These are phyloP conservation scores for Colletotrichum liaoningense DNA, from an alignment of 2,329 filamentous ascomycete species.

Conservation along the genomic window DNA sequence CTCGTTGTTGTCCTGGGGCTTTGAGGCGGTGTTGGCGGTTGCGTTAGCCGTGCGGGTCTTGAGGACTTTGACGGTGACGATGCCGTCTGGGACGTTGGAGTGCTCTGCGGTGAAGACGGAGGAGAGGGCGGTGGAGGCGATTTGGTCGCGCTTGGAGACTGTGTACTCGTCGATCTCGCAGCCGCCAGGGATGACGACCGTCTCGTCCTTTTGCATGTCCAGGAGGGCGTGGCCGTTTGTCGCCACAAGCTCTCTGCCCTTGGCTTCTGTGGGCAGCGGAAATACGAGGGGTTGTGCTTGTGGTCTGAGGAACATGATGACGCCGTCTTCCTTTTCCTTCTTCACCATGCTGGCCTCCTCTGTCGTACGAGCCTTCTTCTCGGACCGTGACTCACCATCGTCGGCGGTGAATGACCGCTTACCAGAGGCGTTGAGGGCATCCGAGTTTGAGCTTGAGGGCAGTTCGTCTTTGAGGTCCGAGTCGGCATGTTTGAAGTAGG, in stretches of 20 bases:
- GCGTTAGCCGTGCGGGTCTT: slow-evolving; percentile 59
- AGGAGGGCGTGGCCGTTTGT: slow-evolving; percentile 62
- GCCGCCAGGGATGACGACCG: slow-evolving; percentile 59
- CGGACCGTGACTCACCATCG: slow-evolving; percentile 51
- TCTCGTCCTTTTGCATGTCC: slow-evolving; percentile 61
- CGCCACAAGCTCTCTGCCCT: slow-evolving; percentile 59
- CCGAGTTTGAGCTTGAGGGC: slow-evolving; percentile 44
- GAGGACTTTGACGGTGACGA: slow-evolving; percentile 71
- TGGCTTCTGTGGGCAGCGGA: slow-evolving; percentile 59
- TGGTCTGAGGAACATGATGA: slow-evolving; percentile 66
- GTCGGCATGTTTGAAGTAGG: slow-evolving; percentile 48
- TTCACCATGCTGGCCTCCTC: slow-evolving; percentile 42
- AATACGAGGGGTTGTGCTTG: slow-evolving; percentile 63
- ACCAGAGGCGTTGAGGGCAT: slow-evolving; percentile 56
- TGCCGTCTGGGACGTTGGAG: slow-evolving; percentile 62
- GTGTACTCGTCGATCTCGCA: slow-evolving; percentile 65
- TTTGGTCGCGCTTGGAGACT: slow-evolving; percentile 66
- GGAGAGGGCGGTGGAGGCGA: slow-evolving; percentile 65
- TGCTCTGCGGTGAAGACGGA: slow-evolving; percentile 67
- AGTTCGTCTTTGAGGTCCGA: slow-evolving; percentile 25
- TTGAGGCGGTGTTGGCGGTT: slow-evolving; percentile 48
- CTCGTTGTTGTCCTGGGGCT: slow-evolving; percentile 62
- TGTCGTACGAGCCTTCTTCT: slow-evolving; percentile 55
- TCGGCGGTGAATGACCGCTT: slow-evolving; percentile 63
- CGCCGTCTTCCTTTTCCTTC: slow-evolving; percentile 55